Percentiles rank a stretch among this genome's conserved stretches.
phyloP scores from a whole-genome alignment of 148 eudicot genomes.

The Camellia lanceoleosa region DNA sequence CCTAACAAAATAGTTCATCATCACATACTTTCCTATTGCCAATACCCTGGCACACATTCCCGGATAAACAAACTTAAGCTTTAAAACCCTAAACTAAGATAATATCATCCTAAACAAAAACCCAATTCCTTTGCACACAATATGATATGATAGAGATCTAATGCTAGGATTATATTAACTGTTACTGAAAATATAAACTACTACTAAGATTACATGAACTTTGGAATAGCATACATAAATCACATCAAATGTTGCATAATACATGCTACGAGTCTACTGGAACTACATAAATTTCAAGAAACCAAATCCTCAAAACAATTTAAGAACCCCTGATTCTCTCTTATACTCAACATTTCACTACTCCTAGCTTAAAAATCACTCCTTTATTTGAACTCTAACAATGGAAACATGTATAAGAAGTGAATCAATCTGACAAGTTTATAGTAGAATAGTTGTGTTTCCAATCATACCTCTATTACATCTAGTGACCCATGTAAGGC shows the following conservation, averaged over 20 bases:
- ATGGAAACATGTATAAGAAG: background rate
- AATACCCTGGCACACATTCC: too few species aligned
- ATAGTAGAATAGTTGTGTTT: background rate
- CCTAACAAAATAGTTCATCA: too few species aligned
- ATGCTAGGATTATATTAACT: background rate
- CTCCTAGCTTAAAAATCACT: background rate
- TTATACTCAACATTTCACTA: background rate
- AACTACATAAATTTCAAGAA: too few species aligned
- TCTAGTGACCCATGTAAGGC: slow-evolving; percentile 5
- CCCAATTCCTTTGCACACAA: background rate
- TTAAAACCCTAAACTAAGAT: too few species aligned
- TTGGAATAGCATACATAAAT: background rate
- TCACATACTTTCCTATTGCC: too few species aligned
- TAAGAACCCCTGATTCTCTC: background rate
- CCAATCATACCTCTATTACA: background rate
- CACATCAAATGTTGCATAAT: background rate
- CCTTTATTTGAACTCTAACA: background rate
- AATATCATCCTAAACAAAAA: too few species aligned
- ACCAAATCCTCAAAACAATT: background rate
- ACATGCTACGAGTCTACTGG: background rate
- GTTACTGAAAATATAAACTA: too few species aligned
- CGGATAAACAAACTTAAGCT: too few species aligned
- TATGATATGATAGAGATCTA: background rate
- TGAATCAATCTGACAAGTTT: slow-evolving; percentile 2
- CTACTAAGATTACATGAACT: background rate